These are phyloP conservation scores for Lignosus rhinocerotis DNA, from an alignment of 1,284 basidiomycete genomes.

Conservation along the genomic window DNA sequence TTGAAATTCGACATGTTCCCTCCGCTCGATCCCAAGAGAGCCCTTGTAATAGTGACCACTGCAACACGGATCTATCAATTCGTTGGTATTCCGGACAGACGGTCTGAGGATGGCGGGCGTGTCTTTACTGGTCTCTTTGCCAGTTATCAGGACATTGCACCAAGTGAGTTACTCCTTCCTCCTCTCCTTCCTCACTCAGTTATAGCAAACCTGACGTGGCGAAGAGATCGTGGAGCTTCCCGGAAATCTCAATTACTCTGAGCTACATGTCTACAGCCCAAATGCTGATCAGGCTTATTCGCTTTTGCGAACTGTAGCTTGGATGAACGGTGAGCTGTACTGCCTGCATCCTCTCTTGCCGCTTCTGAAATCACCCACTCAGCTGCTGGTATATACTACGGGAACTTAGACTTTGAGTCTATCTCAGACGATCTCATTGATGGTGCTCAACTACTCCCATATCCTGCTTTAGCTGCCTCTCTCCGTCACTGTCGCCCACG, in stretches of 20 bases:
- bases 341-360: not conserved
- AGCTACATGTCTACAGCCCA: constrained; percentile 75
- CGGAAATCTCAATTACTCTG: constrained; percentile 71
- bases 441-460: constrained; percentile 69
- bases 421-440: constrained; percentile 79
- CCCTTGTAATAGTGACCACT: constrained; percentile 82
- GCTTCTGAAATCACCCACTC: constrained; percentile 3
- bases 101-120: constrained; percentile 73
- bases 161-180: constrained; percentile 58
- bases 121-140: constrained; percentile 78
- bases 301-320: constrained; percentile 73
- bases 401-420: constrained; percentile 67
- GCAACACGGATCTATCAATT: constrained; percentile 92
- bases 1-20: constrained; percentile 80
- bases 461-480: constrained; percentile 45
- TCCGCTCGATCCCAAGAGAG: constrained; percentile 57
- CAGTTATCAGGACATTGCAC: constrained; percentile 70
- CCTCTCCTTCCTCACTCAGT: not conserved
- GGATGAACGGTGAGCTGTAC: constrained; percentile 78
- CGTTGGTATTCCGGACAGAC: constrained; percentile 66
- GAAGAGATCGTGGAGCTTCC: constrained; percentile 87
- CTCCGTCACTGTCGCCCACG: constrained; percentile 24
- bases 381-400: constrained; percentile 88
- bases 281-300: constrained; percentile 69
- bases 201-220: constrained; percentile 26